Evolutionary conservation across 495 filamentous ascomycete genomes (phyloP).

Genomic region (Xylaria curta): DNA sequence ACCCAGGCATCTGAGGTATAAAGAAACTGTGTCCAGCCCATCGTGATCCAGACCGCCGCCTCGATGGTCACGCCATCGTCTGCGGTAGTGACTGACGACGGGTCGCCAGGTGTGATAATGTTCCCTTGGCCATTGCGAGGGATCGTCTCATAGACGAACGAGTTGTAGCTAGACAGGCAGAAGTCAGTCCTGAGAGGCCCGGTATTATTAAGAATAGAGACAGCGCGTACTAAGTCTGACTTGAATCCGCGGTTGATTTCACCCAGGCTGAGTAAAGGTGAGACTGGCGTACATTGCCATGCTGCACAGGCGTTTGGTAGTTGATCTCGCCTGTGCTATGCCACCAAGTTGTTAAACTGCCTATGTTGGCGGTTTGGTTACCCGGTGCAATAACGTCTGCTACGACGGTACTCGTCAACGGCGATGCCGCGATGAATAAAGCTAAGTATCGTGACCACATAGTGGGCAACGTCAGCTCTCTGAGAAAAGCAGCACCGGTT

Average conservation of each 20-base stretch:
- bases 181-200: background rate
- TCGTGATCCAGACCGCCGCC: conserved; percentile 10
- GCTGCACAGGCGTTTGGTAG: background rate
- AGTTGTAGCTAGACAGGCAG: background rate
- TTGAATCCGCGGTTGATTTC: background rate
- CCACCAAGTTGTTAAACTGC: background rate
- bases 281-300: background rate
- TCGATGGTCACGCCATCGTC: background rate
- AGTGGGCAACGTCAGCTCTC: background rate
- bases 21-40: conserved; percentile 35
- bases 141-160: conserved; percentile 3
- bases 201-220: background rate
- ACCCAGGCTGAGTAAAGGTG: conserved; percentile 6
- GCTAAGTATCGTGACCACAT: background rate
- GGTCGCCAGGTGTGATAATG: background rate
- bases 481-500: background rate
- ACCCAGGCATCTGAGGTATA: conserved; percentile 34
- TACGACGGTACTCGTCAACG: background rate
- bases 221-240: background rate
- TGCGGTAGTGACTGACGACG: background rate
- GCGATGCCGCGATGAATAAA: background rate
- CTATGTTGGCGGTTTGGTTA: background rate
- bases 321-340: background rate
- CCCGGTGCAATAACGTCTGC: background rate
- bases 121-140: conserved; percentile 7